A percentile compares a stretch with the other conserved stretches of the same genome.
phyloP scores from a whole-genome alignment of 208 protist genomes.

The Herpetomonas tarakana region DNA sequence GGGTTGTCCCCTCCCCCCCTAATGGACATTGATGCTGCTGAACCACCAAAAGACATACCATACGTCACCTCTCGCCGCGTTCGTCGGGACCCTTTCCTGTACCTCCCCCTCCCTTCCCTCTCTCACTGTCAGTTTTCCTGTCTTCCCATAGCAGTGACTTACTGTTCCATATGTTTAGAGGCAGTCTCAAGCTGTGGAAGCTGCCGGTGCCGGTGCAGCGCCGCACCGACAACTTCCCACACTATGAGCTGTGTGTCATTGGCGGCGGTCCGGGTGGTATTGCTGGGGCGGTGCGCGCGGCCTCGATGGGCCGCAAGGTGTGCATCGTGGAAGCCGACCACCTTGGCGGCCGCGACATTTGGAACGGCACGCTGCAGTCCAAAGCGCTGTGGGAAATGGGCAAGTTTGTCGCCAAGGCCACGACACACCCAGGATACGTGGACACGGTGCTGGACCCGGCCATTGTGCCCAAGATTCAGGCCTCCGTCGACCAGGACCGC shows the following conservation, averaged over 20 bases:
- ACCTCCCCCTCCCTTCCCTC: conserved; percentile 4
- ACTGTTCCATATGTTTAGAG: conserved; percentile 20
- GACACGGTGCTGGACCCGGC: conserved; percentile 32
- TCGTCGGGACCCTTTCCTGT: not conserved
- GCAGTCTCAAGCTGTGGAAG: conserved; percentile 4
- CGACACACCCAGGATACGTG: conserved; percentile 17
- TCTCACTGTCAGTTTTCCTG: conserved; percentile 9
- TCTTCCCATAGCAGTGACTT: not conserved
- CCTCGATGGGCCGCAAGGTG: conserved; percentile 49
- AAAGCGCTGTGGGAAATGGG: conserved; percentile 71
- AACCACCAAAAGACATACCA: no score
- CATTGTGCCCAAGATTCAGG: conserved; percentile 10
- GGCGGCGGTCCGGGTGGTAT: conserved; percentile 63
- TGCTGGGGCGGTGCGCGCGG: conserved; percentile 49
- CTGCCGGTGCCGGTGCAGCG: conserved; percentile 43
- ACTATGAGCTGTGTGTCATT: conserved; percentile 72
- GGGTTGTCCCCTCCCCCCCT: no score
- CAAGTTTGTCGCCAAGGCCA: conserved; percentile 35
- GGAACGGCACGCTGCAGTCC: conserved; percentile 68
- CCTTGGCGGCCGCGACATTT: conserved; percentile 61
- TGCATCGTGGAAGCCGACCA: conserved; percentile 55
- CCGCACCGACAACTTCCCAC: conserved; percentile 37
- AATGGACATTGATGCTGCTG: no score
- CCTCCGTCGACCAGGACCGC: conserved; percentile 23
- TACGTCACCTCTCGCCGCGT: no score